Base-by-base conservation (phyloP, 139 green algal species). In the Edaphochlamys debaryana region DNA sequence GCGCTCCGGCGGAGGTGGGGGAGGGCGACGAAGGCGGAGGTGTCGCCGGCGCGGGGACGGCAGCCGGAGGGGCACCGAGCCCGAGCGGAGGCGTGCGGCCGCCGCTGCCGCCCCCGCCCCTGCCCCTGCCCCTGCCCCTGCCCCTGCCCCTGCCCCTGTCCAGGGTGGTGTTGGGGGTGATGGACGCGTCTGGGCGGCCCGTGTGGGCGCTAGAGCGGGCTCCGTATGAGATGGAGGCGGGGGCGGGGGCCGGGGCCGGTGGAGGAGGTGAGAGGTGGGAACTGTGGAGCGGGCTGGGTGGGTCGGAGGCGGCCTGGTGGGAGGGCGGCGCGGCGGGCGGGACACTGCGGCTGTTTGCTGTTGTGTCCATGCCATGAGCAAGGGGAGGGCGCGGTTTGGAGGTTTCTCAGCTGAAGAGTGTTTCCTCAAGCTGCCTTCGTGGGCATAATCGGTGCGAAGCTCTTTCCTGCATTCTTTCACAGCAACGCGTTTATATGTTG, bases 291-390 rank as follows among this genome's bases (percentile, higher is more conserved):
- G 74, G 58, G 7, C 27, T 80, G 74, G 15, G 17, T 13, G 74
- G 74, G 0, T 6, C 58, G 38, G 74, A 60, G 74, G 19, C 74
- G 6, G 41, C 40, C 20, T 81, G 75, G 75, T 81, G 75, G 75
- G 60, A 81, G 62, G 41, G 30, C 38, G 75, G 75, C 29, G 41
- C 75, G 30, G 19, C 15, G 2, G 75, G 75, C 0, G 75, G 75
- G 1, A 3, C 69, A 40, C 40, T 81, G 60, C 60, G 75, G 60
- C 38, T 81, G 60, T 45, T n/a, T n/a, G n/a, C n/a, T n/a, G n/a
- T n/a, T n/a, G n/a, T n/a, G n/a, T n/a, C n/a, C n/a, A n/a, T n/a
- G n/a, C n/a, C n/a, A n/a, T n/a, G n/a, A n/a, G n/a, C n/a, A n/a
- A n/a, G n/a, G n/a, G n/a, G n/a, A n/a, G n/a, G n/a, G n/a, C n/a